These are phyloP conservation scores for Magnusiomyces ingens DNA, from an alignment of 1,139 yeast species.

Conservation along the genomic window DNA sequence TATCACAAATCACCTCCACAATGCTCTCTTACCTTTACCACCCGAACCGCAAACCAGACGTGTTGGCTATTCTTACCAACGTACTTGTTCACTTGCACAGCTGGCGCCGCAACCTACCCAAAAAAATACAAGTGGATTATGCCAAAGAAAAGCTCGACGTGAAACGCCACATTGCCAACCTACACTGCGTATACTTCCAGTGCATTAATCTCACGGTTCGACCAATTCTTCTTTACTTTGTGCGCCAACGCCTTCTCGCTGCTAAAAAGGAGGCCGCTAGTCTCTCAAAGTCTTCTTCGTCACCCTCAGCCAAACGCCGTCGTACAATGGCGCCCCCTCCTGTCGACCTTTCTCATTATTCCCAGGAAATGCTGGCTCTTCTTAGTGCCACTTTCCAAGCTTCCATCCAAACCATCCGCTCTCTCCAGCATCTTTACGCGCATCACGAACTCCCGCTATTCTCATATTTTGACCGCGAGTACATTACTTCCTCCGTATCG, in stretches of 20 bases:
- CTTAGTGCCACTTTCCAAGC: conserved; percentile 81
- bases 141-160: conserved; percentile 43
- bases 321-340: conserved; percentile 31
- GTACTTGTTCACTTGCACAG: conserved; percentile 60
- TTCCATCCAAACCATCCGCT: conserved; percentile 68
- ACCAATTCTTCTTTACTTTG: conserved; percentile 74
- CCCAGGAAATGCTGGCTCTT: conserved; percentile 59
- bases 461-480: conserved; percentile 88
- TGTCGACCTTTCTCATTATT: conserved; percentile 61
- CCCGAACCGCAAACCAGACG: conserved; percentile 52
- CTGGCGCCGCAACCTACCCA: conserved; percentile 66
- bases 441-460: conserved; percentile 67
- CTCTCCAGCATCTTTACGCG: conserved; percentile 39
- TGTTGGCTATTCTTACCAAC: conserved; percentile 66
- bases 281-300: conserved; percentile 17
- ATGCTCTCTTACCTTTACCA: conserved; percentile 68
- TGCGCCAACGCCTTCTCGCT: conserved; percentile 55
- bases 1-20: conserved; percentile 73
- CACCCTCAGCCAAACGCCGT: neutral
- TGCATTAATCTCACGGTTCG: conserved; percentile 79
- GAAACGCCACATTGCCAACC: conserved; percentile 63
- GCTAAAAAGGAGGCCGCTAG: conserved; percentile 35
- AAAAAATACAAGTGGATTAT: conserved; percentile 58
- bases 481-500: conserved; percentile 72
- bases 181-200: conserved; percentile 81